phyloP scores from a whole-genome alignment of 2,329 filamentous ascomycete genomes.

The Colletotrichum echinochloae region DNA sequence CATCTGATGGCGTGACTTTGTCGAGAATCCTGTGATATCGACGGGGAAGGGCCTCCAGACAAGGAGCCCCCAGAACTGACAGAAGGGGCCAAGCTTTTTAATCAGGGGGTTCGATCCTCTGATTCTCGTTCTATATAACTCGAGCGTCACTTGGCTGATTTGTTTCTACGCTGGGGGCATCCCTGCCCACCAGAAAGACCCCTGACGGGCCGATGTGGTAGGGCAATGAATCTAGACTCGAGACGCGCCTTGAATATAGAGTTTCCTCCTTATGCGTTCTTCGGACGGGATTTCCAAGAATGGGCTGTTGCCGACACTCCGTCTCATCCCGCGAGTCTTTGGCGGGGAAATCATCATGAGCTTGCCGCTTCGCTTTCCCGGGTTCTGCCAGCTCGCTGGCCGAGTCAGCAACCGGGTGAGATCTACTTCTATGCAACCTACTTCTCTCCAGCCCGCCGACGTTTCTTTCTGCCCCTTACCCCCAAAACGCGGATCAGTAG shows the following conservation, averaged over 20 bases:
- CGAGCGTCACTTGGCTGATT: not conserved
- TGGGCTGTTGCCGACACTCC: conserved; percentile 5
- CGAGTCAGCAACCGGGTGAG: not conserved
- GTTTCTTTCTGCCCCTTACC: too few relatives aligned
- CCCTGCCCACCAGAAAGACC: not conserved
- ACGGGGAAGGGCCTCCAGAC: not conserved
- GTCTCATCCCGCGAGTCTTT: not conserved
- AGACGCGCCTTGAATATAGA: conserved; percentile 12
- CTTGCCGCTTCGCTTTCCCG: not conserved
- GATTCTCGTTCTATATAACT: not conserved
- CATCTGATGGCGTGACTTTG: not conserved
- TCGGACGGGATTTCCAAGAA: conserved; percentile 16
- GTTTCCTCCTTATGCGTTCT: conserved; percentile 14
- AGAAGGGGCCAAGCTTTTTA: not conserved
- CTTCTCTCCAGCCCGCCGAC: not conserved
- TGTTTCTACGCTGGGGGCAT: not conserved
- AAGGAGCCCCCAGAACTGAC: not conserved
- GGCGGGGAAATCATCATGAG: conserved; percentile 6
- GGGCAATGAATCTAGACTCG: conserved; percentile 22
- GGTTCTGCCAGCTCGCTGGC: not conserved
- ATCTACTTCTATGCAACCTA: not conserved
- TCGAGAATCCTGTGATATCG: not conserved
- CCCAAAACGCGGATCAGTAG: too few relatives aligned
- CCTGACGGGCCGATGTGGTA: not conserved
- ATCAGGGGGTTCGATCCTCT: not conserved